Evolutionary conservation across 2,329 filamentous ascomycete genomes (phyloP), one percentile per base, ranked within the genome.

Genomic region (Aspergillus candidus): DNA sequence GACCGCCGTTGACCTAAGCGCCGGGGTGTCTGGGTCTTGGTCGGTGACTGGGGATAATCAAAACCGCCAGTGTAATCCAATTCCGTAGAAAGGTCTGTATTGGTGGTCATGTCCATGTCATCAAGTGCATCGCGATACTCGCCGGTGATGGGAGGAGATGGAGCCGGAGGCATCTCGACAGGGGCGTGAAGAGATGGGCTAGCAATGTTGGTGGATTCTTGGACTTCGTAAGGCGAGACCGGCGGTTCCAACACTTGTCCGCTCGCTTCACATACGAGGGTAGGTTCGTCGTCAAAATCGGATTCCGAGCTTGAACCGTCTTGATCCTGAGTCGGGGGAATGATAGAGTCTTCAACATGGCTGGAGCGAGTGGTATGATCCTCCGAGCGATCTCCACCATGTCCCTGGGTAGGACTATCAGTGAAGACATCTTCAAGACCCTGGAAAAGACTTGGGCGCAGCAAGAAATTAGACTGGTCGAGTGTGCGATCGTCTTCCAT

Each of bases 401-500:
- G 17, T 6, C 40, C 17, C 15, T 22, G 10, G 8, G 22, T 12
- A 15, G 38, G 37, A 13, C 6, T 32, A n/a, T 55, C 51, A 35
- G 38, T 48, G 30, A 55, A 56, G 22, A 53, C 48, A 41, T 56
- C 51, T 32, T 53, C 48, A 37, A 56, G 46, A 6, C 49, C 54
- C 30, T 48, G 32, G 4, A 45, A 18, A 7, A 50, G 15, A 31
- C 41, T 44, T 15, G 27, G 34, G 32, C 30, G 18, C n/a, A 39
- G 32, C 11, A 30, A 18, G 11, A 31, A 29, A 14, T n/a, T 31
- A 14, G 37, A 13, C 37, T 7, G 5, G 22, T 27, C 22, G 22
- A 27, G 7, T 27, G 22, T 27, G 22, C 22, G 22, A 27, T 27
- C 22, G 17, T 41, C 31, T 17, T 36, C 40, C 32, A 38, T 15